Base-by-base conservation (phyloP, 108 stramenopile genomes). In the Fistulifera pelliculosa region DNA sequence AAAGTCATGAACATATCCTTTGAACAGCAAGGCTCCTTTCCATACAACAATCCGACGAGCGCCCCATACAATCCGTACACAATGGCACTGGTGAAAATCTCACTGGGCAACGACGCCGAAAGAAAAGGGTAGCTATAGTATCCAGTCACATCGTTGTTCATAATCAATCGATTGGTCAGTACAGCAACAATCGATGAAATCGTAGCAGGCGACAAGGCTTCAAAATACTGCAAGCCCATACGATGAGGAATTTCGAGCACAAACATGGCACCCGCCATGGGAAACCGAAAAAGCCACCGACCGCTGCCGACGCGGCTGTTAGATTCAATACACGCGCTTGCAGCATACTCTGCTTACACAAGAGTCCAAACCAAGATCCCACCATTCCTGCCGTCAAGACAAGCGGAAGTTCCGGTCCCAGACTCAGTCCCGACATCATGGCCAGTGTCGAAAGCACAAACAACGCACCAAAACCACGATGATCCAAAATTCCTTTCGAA, bases 201-300 rank as follows among this genome's bases (percentile, higher is more conserved):
- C 0, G 74, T 75, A 10, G 74, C 69, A 0, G 79, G 71, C 0
- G 74, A 73, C 28, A 80, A 39, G 1, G 79, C 79, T 49, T 80
- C 79, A 56, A 75, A 80, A 48, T 80, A 80, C 58, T 80, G 79
- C 47, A 80, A 39, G 0, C 79, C 79, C 79, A 80, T 80, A 10
- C 73, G 70, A 61, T 80, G 79, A 0, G 79, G 79, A 12, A 80
- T n/a, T 52, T 80, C 79, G 41, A 80, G 56, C 1, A 80, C 79
- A 61, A 80, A 80, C 43, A 80, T 27, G 2, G 74, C 79, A 22
- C 79, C 79, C 18, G 74, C 79, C 63, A 80, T 75, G 79, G 79
- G 59, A 80, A 80, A 1, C 79, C 79, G 56, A 80, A 80, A 49
- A 80, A 75, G 2, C 79, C 79, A 12, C 66, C 79, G 21, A 80